Percentiles rank a stretch among this genome's conserved stretches.
Conservation (phyloP, 163 green algal species). For the Scenedesmus sp. region DNA sequence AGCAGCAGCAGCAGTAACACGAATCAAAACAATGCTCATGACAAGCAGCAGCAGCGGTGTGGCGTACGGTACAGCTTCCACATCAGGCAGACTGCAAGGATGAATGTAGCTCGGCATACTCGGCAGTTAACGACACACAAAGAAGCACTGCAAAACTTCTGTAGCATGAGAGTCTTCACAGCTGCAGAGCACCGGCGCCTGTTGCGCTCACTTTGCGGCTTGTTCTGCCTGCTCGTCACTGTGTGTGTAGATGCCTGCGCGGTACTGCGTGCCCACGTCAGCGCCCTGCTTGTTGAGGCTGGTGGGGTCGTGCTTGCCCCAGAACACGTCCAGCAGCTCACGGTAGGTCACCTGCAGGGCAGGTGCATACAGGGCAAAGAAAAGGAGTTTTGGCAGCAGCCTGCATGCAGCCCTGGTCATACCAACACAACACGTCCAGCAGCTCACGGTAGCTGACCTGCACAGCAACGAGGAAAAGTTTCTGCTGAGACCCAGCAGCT, state of each 20-base stretch:
- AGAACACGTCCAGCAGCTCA: conserved; percentile 83
- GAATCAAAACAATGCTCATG: not conserved
- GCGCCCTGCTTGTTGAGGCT: conserved; percentile 79
- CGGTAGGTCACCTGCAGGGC: conserved; percentile 64
- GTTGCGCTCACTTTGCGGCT: conserved; percentile 50
- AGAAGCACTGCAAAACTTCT: no score
- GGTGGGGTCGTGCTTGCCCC: conserved; percentile 81
- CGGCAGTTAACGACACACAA: no score
- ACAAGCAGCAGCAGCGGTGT: not conserved
- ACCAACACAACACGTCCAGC: conserved; percentile 78
- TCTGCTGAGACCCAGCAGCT: no score
- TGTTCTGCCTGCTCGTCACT: conserved; percentile 69
- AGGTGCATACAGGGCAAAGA: no score
- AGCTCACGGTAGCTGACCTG: conserved; percentile 74
- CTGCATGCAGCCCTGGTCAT: conserved; percentile 64
- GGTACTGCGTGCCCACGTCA: conserved; percentile 84
- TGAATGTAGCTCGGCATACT: no score
- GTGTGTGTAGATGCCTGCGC: conserved; percentile 77
- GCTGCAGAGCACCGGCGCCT: not conserved
- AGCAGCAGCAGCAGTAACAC: not conserved
- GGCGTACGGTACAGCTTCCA: not conserved
- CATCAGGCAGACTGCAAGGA: not conserved
- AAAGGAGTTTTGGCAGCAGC: no score
- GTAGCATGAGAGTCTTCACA: no score
- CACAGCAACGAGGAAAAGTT: not conserved